A percentile compares a stretch with the other conserved stretches of the same genome.
Conservation (phyloP, 805 yeast species). For the Saturnispora sekii region DNA sequence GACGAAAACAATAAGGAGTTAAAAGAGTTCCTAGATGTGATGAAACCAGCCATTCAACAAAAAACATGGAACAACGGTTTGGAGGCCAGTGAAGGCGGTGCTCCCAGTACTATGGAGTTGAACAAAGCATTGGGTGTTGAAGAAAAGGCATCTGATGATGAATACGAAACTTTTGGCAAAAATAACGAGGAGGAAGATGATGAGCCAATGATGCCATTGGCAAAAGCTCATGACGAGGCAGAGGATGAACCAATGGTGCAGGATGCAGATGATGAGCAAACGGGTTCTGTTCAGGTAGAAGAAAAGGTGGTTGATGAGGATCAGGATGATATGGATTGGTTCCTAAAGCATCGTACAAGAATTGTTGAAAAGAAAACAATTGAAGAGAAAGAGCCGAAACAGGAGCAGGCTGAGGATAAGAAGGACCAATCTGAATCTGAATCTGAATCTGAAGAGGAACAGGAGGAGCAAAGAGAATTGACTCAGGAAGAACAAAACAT, state of each 20-base stretch:
- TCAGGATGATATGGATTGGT: constrained; percentile 81
- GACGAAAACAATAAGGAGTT: constrained; percentile 55
- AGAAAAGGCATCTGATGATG: constrained; percentile 38
- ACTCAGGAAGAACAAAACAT: constrained; percentile 39
- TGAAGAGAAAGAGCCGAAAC: constrained; percentile 7
- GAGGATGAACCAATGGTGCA: constrained; percentile 24
- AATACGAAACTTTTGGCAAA: constrained; percentile 37
- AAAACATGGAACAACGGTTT: constrained; percentile 71
- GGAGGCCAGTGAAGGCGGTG: constrained; percentile 36
- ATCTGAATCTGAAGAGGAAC: constrained; percentile 6
- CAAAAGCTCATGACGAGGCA: constrained; percentile 24
- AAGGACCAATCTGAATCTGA: background rate
- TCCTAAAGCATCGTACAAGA: constrained; percentile 62
- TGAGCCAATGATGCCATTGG: constrained; percentile 32
- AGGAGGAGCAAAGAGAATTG: constrained; percentile 3
- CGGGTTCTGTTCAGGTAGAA: constrained; percentile 24
- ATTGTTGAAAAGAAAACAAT: constrained; percentile 35
- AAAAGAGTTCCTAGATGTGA: constrained; percentile 71
- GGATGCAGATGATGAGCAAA: constrained; percentile 49
- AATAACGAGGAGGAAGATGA: constrained; percentile 28
- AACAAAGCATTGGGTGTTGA: constrained; percentile 32
- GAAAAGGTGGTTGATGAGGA: constrained; percentile 26
- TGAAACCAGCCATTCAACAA: constrained; percentile 63
- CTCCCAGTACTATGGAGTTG: constrained; percentile 34
- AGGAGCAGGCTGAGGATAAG: background rate